These are phyloP conservation scores for Apophysomyces ossiformis DNA, from an alignment of 371 early-diverging fungal species.

Conservation along the genomic window DNA sequence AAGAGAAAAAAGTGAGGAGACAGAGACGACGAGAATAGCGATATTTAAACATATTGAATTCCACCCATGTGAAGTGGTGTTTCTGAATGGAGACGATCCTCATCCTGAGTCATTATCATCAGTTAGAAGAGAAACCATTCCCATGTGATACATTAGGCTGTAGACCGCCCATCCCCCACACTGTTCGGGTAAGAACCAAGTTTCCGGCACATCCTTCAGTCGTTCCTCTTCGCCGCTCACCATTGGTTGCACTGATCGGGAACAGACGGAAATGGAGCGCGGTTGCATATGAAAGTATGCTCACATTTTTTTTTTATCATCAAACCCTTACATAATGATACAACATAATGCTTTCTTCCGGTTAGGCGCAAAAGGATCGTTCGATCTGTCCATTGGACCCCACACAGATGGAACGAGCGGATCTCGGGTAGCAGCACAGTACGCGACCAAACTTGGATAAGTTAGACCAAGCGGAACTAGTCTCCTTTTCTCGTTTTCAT, in stretches of 20 bases:
- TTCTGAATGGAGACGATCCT: neutral
- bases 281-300: slow-evolving; percentile 10
- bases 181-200: neutral
- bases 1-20: neutral
- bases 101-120: slow-evolving; percentile 8
- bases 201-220: neutral
- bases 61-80: neutral
- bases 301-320: neutral
- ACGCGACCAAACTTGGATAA: slow-evolving; percentile 50
- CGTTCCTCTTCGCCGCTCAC: neutral
- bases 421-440: slow-evolving; percentile 64
- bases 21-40: neutral
- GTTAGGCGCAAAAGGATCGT: slow-evolving; percentile 80
- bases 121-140: neutral
- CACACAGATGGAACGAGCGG: slow-evolving; percentile 79
- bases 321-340: slow-evolving; percentile 30
- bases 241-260: slow-evolving; percentile 4
- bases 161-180: neutral
- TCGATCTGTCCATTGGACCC: slow-evolving; percentile 74
- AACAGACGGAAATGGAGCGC: neutral
- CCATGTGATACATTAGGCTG: neutral
- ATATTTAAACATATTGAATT: neutral
- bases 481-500: neutral
- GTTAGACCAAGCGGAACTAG: neutral
- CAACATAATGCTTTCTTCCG: slow-evolving; percentile 34